Conservation (phyloP, 805 yeast species). For the Candida succiphila region DNA sequence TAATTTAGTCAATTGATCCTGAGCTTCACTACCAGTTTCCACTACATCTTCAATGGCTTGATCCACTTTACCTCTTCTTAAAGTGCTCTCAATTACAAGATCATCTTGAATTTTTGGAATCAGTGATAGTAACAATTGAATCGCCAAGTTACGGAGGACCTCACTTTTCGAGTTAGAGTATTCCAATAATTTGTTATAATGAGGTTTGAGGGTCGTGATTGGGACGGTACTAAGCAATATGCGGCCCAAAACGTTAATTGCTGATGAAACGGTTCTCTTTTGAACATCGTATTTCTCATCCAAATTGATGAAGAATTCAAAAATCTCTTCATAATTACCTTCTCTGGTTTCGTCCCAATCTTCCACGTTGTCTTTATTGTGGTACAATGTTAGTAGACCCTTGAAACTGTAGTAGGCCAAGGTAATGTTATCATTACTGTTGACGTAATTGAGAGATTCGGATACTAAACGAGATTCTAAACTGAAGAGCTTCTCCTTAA, state of each 20-base stretch:
- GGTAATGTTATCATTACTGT: constrained; percentile 19
- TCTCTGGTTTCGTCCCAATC: constrained; percentile 23
- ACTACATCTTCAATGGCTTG: constrained; percentile 15
- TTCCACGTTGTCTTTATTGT: constrained; percentile 19
- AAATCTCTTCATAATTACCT: constrained; percentile 30
- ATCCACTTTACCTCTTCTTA: constrained; percentile 29
- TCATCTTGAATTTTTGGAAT: constrained; percentile 45
- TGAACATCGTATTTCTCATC: too few relatives aligned
- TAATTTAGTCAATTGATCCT: constrained; percentile 19
- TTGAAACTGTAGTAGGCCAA: constrained; percentile 38
- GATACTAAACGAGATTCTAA: constrained; percentile 27
- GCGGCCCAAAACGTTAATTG: constrained; percentile 19
- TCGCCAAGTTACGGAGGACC: constrained; percentile 34
- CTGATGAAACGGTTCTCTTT: constrained; percentile 10
- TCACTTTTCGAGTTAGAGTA: constrained; percentile 18
- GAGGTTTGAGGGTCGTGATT: constrained; percentile 19
- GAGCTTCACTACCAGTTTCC: constrained; percentile 4
- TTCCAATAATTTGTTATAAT: constrained; percentile 25
- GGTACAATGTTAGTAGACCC: constrained; percentile 24
- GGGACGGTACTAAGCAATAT: constrained; percentile 17
- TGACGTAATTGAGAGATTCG: constrained; percentile 33
- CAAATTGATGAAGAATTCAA: constrained; percentile 36
- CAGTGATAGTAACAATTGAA: constrained; percentile 26
- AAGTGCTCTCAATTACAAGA: constrained; percentile 50
- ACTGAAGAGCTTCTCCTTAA: constrained; percentile 22